Evolutionary conservation across 1,284 basidiomycete species (phyloP).

Genomic region (Athelia sp.): DNA sequence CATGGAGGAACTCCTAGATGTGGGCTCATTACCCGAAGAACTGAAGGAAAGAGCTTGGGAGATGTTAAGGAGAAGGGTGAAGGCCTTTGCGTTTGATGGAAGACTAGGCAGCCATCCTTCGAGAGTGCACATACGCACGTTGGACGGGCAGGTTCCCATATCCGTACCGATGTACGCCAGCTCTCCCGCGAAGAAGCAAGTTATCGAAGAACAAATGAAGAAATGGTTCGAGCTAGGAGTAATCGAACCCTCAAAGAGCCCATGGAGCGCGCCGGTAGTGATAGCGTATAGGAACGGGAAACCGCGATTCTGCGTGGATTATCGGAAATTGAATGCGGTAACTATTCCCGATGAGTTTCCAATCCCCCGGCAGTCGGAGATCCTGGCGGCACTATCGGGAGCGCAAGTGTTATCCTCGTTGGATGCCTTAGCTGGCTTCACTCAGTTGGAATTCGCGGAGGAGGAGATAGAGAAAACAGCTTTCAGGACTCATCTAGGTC

Average conservation of each 20-base stretch:
- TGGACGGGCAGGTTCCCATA: conserved; percentile 13
- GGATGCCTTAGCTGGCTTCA: conserved; percentile 9
- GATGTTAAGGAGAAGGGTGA: conserved; percentile 7
- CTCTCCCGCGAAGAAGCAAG: conserved; percentile 25
- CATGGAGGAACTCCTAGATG: conserved; percentile 8
- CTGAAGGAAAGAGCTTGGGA: conserved; percentile 2
- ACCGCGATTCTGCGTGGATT: conserved; percentile 20
- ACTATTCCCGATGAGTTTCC: conserved; percentile 22
- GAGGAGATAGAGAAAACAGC: conserved; percentile 18
- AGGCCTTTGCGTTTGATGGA: conserved; percentile 22
- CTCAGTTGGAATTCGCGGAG: conserved; percentile 3
- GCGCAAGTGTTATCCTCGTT: conserved; percentile 13
- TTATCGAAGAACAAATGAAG: conserved; percentile 27
- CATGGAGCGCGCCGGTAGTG: conserved; percentile 28
- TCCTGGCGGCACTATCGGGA: conserved; percentile 16
- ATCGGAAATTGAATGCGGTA: conserved; percentile 18
- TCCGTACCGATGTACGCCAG: conserved; percentile 19
- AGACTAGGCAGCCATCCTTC: conserved; percentile 15
- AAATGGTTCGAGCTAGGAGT: conserved; percentile 23
- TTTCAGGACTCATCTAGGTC: conserved; percentile 23
- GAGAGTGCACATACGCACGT: conserved; percentile 11
- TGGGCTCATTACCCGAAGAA: conserved; percentile 10
- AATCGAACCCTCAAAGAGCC: conserved; percentile 27
- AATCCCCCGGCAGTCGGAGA: conserved; percentile 19
- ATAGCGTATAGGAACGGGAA: conserved; percentile 28